A percentile compares a stretch with the other conserved stretches of the same genome.
These are phyloP conservation scores for Penicillium sp. DNA, from an alignment of 2,329 filamentous ascomycete genomes.

Conservation along the genomic window DNA sequence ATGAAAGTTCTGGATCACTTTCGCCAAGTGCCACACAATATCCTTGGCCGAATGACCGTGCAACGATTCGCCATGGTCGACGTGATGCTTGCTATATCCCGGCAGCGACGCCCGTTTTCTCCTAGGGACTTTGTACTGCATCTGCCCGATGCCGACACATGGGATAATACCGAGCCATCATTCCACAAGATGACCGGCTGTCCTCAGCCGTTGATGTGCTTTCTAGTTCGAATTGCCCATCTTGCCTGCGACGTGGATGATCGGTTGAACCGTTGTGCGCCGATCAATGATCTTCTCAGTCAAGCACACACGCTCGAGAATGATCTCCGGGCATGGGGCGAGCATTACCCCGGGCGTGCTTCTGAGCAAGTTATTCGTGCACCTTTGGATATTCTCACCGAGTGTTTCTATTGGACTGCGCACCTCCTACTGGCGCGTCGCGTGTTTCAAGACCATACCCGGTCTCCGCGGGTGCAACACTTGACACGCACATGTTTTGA, in stretches of 20 bases:
- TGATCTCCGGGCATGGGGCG: slow-evolving; percentile 31
- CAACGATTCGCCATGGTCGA: slow-evolving; percentile 36
- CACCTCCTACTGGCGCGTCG: slow-evolving; percentile 34
- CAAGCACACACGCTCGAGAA: slow-evolving; percentile 27
- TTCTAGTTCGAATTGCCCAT: slow-evolving; percentile 29
- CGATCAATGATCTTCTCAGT: slow-evolving; percentile 18
- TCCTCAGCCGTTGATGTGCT: slow-evolving; percentile 34
- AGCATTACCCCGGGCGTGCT: slow-evolving; percentile 12
- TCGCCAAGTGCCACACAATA: slow-evolving; percentile 19
- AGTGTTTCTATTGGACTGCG: slow-evolving; percentile 34
- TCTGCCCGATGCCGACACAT: slow-evolving; percentile 25
- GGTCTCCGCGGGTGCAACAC: slow-evolving; percentile 31
- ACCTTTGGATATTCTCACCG: slow-evolving; percentile 32
- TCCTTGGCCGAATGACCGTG: slow-evolving; percentile 27
- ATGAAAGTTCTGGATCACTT: slow-evolving; percentile 30
- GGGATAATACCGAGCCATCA: slow-evolving; percentile 32
- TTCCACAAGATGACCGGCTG: slow-evolving; percentile 36
- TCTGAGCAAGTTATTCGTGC: slow-evolving; percentile 10
- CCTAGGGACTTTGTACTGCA: slow-evolving; percentile 28
- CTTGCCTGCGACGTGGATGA: slow-evolving; percentile 32
- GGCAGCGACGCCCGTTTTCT: slow-evolving; percentile 30
- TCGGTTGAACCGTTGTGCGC: neutral
- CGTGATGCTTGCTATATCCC: slow-evolving; percentile 33
- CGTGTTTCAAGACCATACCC: slow-evolving; percentile 30
- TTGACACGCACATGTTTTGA: slow-evolving; percentile 30